phyloP scores from a whole-genome alignment of 345 rosid species.

The Eucalyptus albens region DNA sequence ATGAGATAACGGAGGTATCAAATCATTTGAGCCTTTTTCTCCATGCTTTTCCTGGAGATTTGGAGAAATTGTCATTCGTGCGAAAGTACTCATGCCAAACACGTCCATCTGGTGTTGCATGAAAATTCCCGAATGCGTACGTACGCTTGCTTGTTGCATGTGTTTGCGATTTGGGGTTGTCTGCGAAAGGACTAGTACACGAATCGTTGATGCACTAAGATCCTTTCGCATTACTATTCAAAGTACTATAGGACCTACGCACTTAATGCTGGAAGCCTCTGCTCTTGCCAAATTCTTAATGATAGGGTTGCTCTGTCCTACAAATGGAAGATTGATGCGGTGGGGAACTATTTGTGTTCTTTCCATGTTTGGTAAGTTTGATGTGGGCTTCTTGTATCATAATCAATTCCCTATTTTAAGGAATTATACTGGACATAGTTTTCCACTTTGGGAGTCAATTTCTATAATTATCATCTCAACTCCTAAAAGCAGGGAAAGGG shows the following conservation, averaged over 20 bases:
- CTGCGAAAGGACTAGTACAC: not conserved
- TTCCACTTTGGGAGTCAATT: not conserved
- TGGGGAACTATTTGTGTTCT: not conserved
- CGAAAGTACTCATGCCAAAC: not conserved
- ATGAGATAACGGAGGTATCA: fast-evolving
- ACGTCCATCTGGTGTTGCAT: not conserved
- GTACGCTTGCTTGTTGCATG: not conserved
- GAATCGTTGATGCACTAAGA: not conserved
- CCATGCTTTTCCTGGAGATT: not conserved
- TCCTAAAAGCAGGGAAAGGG: not conserved
- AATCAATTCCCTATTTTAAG: not conserved
- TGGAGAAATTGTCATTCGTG: not conserved
- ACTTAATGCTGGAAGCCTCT: not conserved
- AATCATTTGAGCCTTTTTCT: not conserved
- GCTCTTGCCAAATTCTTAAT: not conserved
- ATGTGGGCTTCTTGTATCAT: not conserved
- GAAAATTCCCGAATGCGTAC: not conserved
- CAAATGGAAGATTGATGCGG: too few species aligned
- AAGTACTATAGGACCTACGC: not conserved
- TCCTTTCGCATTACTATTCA: not conserved
- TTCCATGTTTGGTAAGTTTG: not conserved
- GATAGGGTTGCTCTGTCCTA: not conserved
- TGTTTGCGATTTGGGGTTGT: not conserved
- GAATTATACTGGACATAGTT: too few species aligned
- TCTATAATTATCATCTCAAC: not conserved